These are phyloP conservation scores for Triadica sebifera DNA, from an alignment of 345 rosid genomes.

Conservation along the genomic window DNA sequence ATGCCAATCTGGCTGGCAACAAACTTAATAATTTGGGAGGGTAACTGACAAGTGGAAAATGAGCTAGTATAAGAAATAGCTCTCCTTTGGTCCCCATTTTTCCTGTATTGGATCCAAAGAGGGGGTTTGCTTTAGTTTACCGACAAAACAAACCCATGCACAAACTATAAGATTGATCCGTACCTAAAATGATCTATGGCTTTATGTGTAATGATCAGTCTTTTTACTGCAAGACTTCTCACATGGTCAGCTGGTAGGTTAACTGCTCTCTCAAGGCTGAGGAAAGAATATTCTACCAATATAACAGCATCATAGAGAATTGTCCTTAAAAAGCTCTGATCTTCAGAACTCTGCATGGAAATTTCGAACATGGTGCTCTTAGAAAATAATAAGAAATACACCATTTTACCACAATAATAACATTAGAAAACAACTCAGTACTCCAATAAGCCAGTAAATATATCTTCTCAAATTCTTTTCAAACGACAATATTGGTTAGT, in stretches of 20 bases:
- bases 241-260: conserved; percentile 28
- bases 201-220: conserved; percentile 47
- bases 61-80: conserved; percentile 40
- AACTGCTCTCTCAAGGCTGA: conserved; percentile 25
- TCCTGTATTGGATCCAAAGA: conserved; percentile 25
- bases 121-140: conserved; percentile 3
- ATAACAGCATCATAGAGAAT: conserved; percentile 46
- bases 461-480: not conserved
- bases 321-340: conserved; percentile 38
- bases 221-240: conserved; percentile 41
- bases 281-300: conserved; percentile 54
- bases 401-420: not conserved
- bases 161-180: not conserved
- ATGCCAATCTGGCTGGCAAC: conserved; percentile 28
- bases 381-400: not conserved
- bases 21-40: conserved; percentile 37
- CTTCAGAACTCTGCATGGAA: conserved; percentile 44
- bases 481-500: not conserved
- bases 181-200: conserved; percentile 55
- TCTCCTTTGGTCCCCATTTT: conserved; percentile 41
- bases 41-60: conserved; percentile 40
- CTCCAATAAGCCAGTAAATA: not conserved
- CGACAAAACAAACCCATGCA: not conserved
- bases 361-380: not conserved
- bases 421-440: not conserved